Evolutionary conservation across 1,284 basidiomycete genomes (phyloP).

Genomic region (Anthracocystis setariae): DNA sequence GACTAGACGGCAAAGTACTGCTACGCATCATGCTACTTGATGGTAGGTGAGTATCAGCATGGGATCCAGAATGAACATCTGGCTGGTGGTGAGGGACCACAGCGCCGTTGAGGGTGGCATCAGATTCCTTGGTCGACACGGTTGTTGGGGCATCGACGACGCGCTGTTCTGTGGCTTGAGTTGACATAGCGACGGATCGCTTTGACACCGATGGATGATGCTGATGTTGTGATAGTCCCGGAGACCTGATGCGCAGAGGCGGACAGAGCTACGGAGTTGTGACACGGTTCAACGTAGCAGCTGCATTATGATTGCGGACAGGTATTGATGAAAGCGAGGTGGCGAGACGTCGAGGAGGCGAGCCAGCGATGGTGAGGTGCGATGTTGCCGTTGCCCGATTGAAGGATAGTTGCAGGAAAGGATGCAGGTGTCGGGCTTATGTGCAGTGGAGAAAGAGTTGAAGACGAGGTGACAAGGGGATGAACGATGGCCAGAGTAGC

Average conservation of each 20-base stretch:
- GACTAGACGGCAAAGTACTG: constrained; percentile 11
- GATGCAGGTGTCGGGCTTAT: no score
- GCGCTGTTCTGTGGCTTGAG: constrained; percentile 1
- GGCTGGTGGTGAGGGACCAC: not conserved
- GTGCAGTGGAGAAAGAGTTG: no score
- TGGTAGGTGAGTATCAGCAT: not conserved
- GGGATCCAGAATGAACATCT: not conserved
- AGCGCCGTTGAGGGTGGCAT: not conserved
- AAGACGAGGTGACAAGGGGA: no score
- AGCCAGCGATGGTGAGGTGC: not conserved
- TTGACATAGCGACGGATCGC: constrained; percentile 12
- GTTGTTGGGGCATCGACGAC: not conserved
- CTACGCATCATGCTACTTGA: constrained; percentile 1
- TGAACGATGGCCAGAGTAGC: no score
- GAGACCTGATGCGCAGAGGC: constrained; percentile 6
- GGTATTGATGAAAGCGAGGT: no score
- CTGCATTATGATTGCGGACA: constrained; percentile 17
- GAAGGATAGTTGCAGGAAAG: no score
- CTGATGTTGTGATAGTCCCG: not conserved
- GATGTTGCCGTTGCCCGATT: no score
- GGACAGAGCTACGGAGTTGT: constrained; percentile 3
- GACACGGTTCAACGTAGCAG: constrained; percentile 4
- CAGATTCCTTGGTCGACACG: not conserved
- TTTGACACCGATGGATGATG: not conserved
- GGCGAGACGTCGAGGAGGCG: not conserved